These are phyloP conservation scores for Anisodus acutangulus DNA, from an alignment of 257 asterid genomes.

Conservation along the genomic window DNA sequence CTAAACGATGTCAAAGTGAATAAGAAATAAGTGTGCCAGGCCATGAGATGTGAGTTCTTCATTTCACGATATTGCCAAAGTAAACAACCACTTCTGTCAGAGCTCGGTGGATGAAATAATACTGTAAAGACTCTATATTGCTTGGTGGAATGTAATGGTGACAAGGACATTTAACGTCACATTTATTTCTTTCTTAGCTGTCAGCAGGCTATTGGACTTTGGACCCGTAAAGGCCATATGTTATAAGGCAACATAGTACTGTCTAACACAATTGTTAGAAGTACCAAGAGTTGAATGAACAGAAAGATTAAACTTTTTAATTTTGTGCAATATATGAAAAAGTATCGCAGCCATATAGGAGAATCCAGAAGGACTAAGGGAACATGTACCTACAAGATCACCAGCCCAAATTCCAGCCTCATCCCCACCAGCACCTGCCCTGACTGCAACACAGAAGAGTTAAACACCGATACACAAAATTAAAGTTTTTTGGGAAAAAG, in stretches of 20 bases:
- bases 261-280: background rate
- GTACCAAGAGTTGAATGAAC: background rate
- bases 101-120: background rate
- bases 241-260: background rate
- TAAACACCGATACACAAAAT: background rate
- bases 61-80: background rate
- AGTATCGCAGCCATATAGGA: background rate
- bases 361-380: constrained; percentile 45
- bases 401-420: constrained; percentile 99
- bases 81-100: background rate
- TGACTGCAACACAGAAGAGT: constrained; percentile 57
- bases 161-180: background rate
- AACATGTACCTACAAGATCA: constrained; percentile 99
- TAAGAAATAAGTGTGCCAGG: background rate
- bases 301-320: background rate
- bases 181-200: background rate
- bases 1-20: constrained; percentile 42
- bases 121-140: constrained; percentile 5
- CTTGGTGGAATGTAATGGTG: background rate
- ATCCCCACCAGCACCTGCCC: constrained; percentile 99
- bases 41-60: background rate
- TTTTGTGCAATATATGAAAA: background rate
- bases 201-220: constrained; percentile 16
- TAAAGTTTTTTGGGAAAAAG: background rate
- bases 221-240: background rate